phyloP scores from a whole-genome alignment of 495 filamentous ascomycete genomes.

The Trichoderma parareesei region DNA sequence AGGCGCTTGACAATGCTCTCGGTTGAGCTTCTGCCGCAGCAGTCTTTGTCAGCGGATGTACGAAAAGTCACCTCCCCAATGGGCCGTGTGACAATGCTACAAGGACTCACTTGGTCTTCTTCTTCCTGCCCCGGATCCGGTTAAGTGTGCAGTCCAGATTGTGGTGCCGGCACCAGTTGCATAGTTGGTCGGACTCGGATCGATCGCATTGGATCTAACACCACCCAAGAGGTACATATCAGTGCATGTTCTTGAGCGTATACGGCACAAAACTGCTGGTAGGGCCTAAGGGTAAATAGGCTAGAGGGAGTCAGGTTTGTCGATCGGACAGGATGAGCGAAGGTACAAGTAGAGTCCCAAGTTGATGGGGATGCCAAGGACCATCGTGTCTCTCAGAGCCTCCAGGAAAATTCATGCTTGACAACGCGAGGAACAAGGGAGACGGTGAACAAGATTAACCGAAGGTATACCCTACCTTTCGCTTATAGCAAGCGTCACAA shows the following conservation, averaged over 20 bases:
- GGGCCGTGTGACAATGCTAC: background rate
- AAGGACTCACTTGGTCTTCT: slow-evolving; percentile 19
- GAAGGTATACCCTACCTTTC: slow-evolving; percentile 30
- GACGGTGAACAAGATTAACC: background rate
- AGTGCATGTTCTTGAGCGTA: background rate
- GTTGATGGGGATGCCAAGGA: too few species aligned
- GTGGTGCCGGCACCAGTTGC: slow-evolving; percentile 49
- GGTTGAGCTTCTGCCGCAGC: background rate
- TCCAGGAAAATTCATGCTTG: too few species aligned
- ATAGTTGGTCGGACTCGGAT: slow-evolving; percentile 25
- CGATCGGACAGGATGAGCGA: too few species aligned
- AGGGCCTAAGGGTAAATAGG: background rate
- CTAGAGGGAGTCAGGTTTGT: too few species aligned
- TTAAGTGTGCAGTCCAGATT: slow-evolving; percentile 41
- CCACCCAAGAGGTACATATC: background rate
- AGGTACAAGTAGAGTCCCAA: too few species aligned
- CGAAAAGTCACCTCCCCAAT: background rate
- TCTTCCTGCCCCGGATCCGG: slow-evolving; percentile 29
- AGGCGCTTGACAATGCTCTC: slow-evolving; percentile 9
- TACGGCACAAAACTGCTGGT: background rate
- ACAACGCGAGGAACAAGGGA: background rate
- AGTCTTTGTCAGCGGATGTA: slow-evolving; percentile 4
- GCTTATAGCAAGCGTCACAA: slow-evolving; percentile 43
- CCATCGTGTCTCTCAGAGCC: too few species aligned
- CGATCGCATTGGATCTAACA: slow-evolving; percentile 46